Evolutionary conservation across 306 rosid species (phyloP).

Genomic region (Comarum palustre): DNA sequence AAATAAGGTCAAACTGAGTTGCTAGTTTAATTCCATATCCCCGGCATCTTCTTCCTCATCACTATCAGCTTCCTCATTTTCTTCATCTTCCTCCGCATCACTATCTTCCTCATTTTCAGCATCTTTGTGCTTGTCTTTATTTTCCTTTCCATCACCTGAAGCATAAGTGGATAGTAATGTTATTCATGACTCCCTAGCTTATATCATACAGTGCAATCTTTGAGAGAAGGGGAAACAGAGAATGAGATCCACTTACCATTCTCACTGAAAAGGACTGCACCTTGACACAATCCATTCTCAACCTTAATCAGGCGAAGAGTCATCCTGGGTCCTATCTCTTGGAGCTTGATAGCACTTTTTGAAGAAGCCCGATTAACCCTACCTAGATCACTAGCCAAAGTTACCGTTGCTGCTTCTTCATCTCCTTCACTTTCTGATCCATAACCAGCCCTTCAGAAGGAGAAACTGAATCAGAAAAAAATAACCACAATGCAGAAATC

Average conservation of each 20-base stretch:
- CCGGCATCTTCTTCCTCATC: slow-evolving; percentile 23
- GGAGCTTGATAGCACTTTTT: slow-evolving; percentile 95
- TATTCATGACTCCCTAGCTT: not conserved
- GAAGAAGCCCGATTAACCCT: slow-evolving; percentile 75
- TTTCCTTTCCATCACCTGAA: slow-evolving; percentile 49
- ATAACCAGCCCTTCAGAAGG: slow-evolving; percentile 70
- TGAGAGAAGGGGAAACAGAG: not conserved
- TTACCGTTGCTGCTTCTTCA: slow-evolving; percentile 88
- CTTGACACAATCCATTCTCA: slow-evolving; percentile 88
- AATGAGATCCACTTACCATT: slow-evolving; percentile 40
- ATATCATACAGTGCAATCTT: not conserved
- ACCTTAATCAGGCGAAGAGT: slow-evolving; percentile 76
- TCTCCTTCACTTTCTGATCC: slow-evolving; percentile 98
- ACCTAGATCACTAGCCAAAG: slow-evolving; percentile 68
- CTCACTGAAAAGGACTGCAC: slow-evolving; percentile 75
- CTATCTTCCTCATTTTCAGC: slow-evolving; percentile 28
- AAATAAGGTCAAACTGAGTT: not conserved
- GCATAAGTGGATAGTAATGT: not conserved
- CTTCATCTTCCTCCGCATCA: slow-evolving; percentile 20
- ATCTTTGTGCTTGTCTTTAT: slow-evolving; percentile 25
- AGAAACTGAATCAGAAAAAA: slow-evolving; percentile 5
- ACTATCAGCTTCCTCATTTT: slow-evolving; percentile 27
- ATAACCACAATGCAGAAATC: not conserved
- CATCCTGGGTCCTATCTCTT: slow-evolving; percentile 96
- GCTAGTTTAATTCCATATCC: slow-evolving; percentile 26